Evolutionary conservation across 257 asterid genomes (phyloP), one percentile per base, ranked within the genome.

Genomic region (Petunia axillaris): DNA sequence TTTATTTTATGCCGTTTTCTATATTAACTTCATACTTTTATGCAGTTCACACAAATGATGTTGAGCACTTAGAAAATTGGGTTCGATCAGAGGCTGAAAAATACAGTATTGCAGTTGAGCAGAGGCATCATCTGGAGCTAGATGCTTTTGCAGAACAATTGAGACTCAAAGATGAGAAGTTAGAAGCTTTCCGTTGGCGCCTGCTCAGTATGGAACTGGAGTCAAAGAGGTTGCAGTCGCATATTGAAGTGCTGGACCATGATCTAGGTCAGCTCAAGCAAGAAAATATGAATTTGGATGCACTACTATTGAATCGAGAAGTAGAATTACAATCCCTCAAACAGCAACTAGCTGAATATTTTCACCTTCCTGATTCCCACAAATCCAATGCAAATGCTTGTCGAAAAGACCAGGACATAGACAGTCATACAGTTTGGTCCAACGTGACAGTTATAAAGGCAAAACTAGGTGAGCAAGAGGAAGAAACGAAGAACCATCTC

Each of bases 111-210:
- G 86, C 86, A 55, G 77, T 84, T 75, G 91, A 91, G 70, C 91
- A 86, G 79, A 88, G 91, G 85, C 94, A 90, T 80, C 85, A 81
- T 59, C 87, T 88, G 6, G 98, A 92, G 81, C 75, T 92, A 52
- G 96, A 95, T 41, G 97, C 98, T 80, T 95, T 95, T 81, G 89
- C 91, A 4, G 99, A 95, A 88, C 98, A 95, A 63, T 81, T 95
- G 68, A 89, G 97, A 73, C 76, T 87, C 77, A 93, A 90, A 85
- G 97, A 95, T 70, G 97, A 93, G 83, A 91, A 87, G 67, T 52
- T 93, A 64, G 98, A 92, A 87, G 91, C 97, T 52, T 82, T 85
- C 0, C 92, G 91, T 2, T 90, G 99, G 97, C 97, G 93, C 63
- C 75, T 93, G 75, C 43, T 93, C 81, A 93, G 93, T 88, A 88